These are phyloP conservation scores for Agarophyton chilense DNA, from an alignment of 23 red algal genomes.

Conservation along the genomic window DNA sequence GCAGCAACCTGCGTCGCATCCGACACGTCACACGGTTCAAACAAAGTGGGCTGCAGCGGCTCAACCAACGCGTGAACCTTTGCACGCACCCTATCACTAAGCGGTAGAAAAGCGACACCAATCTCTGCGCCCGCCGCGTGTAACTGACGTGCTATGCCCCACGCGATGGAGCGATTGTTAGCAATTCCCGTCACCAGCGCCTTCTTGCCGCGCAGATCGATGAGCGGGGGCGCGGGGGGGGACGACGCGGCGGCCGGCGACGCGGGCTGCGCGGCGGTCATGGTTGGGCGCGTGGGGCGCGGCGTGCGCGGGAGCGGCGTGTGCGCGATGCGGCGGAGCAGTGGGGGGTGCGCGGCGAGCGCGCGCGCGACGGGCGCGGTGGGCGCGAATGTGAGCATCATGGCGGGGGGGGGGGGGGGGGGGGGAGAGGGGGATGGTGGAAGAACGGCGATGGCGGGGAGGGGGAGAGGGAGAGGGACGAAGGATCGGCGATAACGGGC, in stretches of 20 bases:
- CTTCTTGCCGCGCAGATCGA: conserved; percentile 96
- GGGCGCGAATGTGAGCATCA: conserved; percentile 33
- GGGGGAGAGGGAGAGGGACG: neutral
- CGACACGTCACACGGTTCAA: conserved; percentile 82
- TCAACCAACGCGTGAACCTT: conserved; percentile 72
- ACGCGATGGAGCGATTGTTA: conserved; percentile 97
- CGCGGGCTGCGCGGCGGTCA: conserved; percentile 59
- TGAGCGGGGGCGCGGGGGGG: no score
- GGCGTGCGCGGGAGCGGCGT: neutral
- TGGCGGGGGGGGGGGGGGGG: neutral
- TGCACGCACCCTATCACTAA: conserved; percentile 82
- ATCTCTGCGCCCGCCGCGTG: conserved; percentile 89
- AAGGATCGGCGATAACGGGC: no score
- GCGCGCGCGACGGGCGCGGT: conserved; percentile 6
- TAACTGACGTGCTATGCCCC: conserved; percentile 90
- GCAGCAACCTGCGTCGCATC: conserved; percentile 68
- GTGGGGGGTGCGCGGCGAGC: neutral
- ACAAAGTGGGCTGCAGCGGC: conserved; percentile 75
- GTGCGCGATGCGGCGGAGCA: neutral
- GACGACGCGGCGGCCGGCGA: conserved; percentile 8
- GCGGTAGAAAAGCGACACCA: conserved; percentile 88
- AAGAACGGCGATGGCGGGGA: neutral
- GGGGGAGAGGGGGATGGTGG: no score
- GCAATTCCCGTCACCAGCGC: conserved; percentile 98
- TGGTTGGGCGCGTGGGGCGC: conserved; percentile 1